phyloP scores from a whole-genome alignment of 2,329 filamentous ascomycete genomes.

The Penicillium verrucosum region DNA sequence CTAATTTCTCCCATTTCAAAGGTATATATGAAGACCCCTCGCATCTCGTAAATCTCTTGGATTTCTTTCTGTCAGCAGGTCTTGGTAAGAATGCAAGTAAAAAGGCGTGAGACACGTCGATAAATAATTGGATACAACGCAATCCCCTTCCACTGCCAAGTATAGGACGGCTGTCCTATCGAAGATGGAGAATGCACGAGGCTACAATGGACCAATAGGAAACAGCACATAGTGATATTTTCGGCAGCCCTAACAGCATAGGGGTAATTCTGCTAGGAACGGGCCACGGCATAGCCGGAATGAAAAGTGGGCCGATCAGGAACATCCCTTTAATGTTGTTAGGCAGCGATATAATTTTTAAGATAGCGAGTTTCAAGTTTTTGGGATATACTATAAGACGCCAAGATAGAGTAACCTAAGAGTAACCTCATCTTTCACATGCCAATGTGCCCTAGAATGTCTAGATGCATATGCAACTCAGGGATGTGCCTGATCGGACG shows the following conservation, averaged over 20 bases:
- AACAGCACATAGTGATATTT: background rate
- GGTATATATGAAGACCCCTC: background rate
- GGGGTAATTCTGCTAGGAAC: conserved; percentile 15
- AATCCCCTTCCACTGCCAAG: conserved; percentile 1
- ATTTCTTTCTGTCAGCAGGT: background rate
- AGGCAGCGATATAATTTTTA: conserved; percentile 1
- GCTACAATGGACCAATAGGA: background rate
- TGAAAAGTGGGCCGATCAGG: conserved; percentile 22
- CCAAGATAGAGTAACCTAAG: background rate
- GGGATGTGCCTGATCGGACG: background rate
- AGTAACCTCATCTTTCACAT: background rate
- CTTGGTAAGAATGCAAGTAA: background rate
- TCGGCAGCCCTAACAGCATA: conserved; percentile 8
- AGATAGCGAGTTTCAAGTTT: background rate
- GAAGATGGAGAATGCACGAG: background rate
- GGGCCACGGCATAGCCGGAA: conserved; percentile 17
- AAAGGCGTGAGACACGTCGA: background rate
- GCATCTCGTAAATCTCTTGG: background rate
- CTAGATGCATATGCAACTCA: background rate
- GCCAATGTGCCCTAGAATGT: background rate
- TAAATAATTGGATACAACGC: background rate
- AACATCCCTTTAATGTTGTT: background rate
- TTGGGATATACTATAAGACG: background rate
- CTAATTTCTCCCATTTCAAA: background rate
- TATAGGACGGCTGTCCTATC: background rate